Base-by-base conservation (phyloP, 139 green algal genomes). In the Monoraphidium neglectum region DNA sequence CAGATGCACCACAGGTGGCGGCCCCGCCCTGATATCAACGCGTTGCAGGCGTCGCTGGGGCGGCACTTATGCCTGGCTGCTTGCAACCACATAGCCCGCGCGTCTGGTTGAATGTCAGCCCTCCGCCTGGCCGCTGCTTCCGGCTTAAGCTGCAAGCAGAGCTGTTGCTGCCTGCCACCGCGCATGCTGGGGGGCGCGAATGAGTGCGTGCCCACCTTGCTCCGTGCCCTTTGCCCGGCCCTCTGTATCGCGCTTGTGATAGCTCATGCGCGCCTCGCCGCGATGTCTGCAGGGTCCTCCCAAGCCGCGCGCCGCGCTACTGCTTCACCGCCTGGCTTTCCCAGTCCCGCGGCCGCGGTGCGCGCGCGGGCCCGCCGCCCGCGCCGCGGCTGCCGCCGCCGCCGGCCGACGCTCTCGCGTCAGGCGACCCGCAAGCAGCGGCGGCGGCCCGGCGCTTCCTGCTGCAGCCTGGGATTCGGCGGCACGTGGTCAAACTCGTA, bases 271-370 rank as follows among this genome's bases (percentile, higher is more conserved):
- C 36, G 32, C 70, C 36, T 26, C 24, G 15, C 54, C 54, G 12
- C 28, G 30, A 6, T 4, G 28, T 13, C 10, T 68, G 63, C 81
- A 87, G 76, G 53, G 86, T 90, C 28, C 60, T 91, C 35, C 84
- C 84, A 26, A 80, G 68, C 30, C 2, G 8, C 1, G 57, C 57
- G 1, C 63, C 82, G 23, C 77, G 91, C 28, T 89, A 75, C 70
- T 96, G 91, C 81, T 89, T 94, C 76, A 96, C 91, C 13, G 82
- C 92, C 4, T 96, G 91, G 91, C 75, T 95, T 28, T 88, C 81
- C 8, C 77, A 88, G 54, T 79, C 46, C 3, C 75, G 68, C 26
- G 68, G 59, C n/a, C 47, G 63, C 10, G 28, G 18, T 8, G 12
- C 18, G 23, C n/a, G 2, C 3, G 26, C 74, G 33, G 0, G 0